These are phyloP conservation scores for Globisporangium radiosum DNA, from an alignment of 352 stramenopile genomes.

Conservation along the genomic window DNA sequence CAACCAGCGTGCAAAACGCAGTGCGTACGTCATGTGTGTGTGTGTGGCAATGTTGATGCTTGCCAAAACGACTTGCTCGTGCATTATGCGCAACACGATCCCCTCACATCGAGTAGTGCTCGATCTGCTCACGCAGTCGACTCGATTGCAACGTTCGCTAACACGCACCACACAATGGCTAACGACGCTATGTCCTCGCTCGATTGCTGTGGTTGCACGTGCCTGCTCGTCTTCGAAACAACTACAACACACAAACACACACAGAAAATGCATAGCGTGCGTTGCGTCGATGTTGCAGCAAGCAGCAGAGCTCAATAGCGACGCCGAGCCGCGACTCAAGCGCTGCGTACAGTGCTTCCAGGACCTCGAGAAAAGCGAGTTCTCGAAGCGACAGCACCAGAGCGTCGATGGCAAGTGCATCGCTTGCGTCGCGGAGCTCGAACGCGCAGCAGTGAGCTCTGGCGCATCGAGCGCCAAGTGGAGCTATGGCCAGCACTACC, in stretches of 20 bases:
- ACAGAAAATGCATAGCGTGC: slow-evolving; percentile 59
- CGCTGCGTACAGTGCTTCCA: slow-evolving; percentile 75
- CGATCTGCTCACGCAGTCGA: too few species aligned
- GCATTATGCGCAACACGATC: too few species aligned
- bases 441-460: slow-evolving; percentile 21
- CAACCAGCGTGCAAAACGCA: slow-evolving; percentile 39
- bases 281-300: slow-evolving; percentile 25
- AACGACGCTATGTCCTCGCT: too few species aligned
- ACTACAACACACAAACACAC: neutral
- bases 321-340: slow-evolving; percentile 32
- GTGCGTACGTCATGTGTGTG: slow-evolving; percentile 26
- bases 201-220: too few species aligned
- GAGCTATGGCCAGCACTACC: slow-evolving; percentile 57
- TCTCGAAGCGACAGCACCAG: slow-evolving; percentile 70
- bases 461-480: slow-evolving; percentile 39
- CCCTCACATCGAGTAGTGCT: too few species aligned
- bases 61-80: neutral
- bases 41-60: neutral
- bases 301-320: slow-evolving; percentile 11
- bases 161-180: too few species aligned
- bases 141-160: too few species aligned
- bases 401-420: slow-evolving; percentile 60
- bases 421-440: slow-evolving; percentile 42
- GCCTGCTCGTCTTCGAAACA: neutral
- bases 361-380: slow-evolving; percentile 42